Evolutionary conservation across 2,329 filamentous ascomycete species (phyloP).

Genomic region (Ophiocordyceps robertsii): DNA sequence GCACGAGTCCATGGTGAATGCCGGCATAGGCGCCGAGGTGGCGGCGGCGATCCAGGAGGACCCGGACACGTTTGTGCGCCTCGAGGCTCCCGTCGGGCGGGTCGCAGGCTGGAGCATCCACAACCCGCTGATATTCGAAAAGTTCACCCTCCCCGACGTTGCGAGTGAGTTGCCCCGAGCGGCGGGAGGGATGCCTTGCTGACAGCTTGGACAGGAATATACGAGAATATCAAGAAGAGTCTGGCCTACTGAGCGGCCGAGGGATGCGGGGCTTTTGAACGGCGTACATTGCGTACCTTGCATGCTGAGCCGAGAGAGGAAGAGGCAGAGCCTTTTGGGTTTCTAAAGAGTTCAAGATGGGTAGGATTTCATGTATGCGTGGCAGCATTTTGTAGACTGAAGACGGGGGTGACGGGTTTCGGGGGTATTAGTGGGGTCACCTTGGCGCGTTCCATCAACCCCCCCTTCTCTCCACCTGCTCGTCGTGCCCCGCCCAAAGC

Average conservation of each 20-base stretch:
- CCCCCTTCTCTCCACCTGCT: no score
- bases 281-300: background rate
- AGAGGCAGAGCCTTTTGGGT: no score
- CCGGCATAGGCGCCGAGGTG: slow-evolving; percentile 78
- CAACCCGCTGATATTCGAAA: slow-evolving; percentile 66
- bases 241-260: slow-evolving; percentile 42
- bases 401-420: no score
- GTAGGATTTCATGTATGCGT: no score
- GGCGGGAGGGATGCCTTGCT: slow-evolving; percentile 1
- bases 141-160: slow-evolving; percentile 73
- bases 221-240: slow-evolving; percentile 55
- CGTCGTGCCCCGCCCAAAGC: no score
- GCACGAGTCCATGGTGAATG: slow-evolving; percentile 85
- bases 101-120: slow-evolving; percentile 88
- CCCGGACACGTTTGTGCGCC: slow-evolving; percentile 56
- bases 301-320: no score
- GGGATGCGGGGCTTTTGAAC: background rate
- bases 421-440: no score
- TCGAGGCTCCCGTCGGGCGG: slow-evolving; percentile 75
- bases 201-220: slow-evolving; percentile 40
- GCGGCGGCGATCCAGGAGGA: slow-evolving; percentile 80
- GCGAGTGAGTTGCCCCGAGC: slow-evolving; percentile 52
- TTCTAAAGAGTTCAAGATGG: no score
- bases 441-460: no score
- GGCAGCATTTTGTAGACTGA: no score